Percentiles rank a stretch among this genome's conserved stretches.
These are phyloP conservation scores for Lentinula sp. DNA, from an alignment of 768 basidiomycete genomes.

Conservation along the genomic window DNA sequence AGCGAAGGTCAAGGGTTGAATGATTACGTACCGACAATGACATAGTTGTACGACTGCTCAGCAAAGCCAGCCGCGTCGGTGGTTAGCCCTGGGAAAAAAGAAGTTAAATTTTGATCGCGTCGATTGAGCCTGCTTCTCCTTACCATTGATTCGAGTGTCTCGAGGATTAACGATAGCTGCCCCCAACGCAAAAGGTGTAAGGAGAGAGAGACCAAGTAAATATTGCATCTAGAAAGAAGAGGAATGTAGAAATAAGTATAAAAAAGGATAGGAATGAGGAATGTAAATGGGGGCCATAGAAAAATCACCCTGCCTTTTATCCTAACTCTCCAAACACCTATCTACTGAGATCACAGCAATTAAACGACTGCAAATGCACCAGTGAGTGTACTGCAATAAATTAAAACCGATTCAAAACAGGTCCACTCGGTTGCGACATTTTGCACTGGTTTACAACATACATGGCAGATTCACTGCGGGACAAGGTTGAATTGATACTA, in stretches of 20 bases:
- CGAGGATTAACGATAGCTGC: not conserved
- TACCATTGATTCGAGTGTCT: not conserved
- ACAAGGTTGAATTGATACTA: not conserved
- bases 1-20: not conserved
- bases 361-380: not conserved
- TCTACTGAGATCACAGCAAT: not conserved
- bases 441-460: not conserved
- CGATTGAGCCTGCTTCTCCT: not conserved
- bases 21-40: constrained; percentile 1
- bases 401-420: not conserved
- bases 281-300: not conserved
- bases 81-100: constrained; percentile 1
- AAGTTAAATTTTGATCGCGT: not conserved
- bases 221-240: not conserved
- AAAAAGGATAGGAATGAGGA: not conserved
- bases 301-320: not conserved
- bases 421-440: not conserved
- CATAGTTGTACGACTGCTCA: not conserved
- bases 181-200: not conserved
- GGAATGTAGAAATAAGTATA: not conserved
- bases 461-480: not conserved
- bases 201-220: not conserved
- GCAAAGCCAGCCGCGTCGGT: constrained; percentile 5
- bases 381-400: not conserved
- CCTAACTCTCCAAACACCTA: not conserved